Evolutionary conservation across 2,329 filamentous ascomycete species (phyloP), one percentile per base, ranked within the genome.

Genomic region (Tolypocladium pustulatum): DNA sequence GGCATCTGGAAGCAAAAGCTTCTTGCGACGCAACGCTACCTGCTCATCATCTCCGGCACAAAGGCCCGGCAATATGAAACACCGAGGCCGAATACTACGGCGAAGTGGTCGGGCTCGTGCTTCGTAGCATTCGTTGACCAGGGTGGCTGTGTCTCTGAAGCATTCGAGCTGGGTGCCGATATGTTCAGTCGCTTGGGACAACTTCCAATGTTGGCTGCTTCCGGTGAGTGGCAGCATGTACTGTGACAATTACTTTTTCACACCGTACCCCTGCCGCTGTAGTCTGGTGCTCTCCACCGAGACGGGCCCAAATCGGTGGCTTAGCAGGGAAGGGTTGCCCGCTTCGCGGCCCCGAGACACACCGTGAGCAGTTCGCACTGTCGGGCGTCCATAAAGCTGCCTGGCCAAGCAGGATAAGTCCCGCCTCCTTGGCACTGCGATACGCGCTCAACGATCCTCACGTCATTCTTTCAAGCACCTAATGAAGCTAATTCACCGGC

Each of bases 1-100:
- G 57, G 57, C 59, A 46, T 49, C 36, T 13, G 40, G 57, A 49
- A 40, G 49, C 60, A 54, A 30, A 56, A 58, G 57, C 49, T 37
- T 37, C 53, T 38, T 37, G 53, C 32, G 34, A 25, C 17, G 30
- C 5, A 41, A 10, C 49, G 43, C 41, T 59, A 34, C 27, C 12
- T 41, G n/a, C n/a, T 46, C 58, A 59, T 59, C 2, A 17, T 53
- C 20, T n/a, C 20, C 5, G 30, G 49, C 49, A 2, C 30, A 53
- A 36, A 36, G 4, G 49, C 49, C 49, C 15, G 49, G 30, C 30
- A 36, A 15, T n/a, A 9, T 8, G 49, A 20, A 22, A 7, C 10
- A 15, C 32, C 20, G 30, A 53, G 22, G 30, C 9, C 9, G 30
- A 22, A 9, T 22, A 22, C 30, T 13, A 53, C 7, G 7, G 30